Evolutionary conservation across 495 filamentous ascomycete species (phyloP).

Genomic region (Cryomyces minteri): DNA sequence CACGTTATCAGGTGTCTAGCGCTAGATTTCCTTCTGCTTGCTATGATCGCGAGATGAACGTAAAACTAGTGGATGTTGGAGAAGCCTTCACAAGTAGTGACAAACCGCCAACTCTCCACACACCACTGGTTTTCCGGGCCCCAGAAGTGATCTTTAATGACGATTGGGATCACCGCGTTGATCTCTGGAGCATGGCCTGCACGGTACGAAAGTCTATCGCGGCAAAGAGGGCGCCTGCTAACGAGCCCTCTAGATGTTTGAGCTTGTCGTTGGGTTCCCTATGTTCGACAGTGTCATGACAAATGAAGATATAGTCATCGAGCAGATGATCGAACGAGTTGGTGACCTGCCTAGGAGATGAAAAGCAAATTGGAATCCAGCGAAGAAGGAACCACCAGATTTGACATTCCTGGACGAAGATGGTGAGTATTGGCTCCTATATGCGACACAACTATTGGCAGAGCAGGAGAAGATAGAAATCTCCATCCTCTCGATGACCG

Average conservation of each 20-base stretch:
- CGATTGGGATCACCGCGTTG: slow-evolving; percentile 23
- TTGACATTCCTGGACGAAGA: too few species aligned
- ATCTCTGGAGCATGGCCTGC: slow-evolving; percentile 27
- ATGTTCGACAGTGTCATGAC: slow-evolving; percentile 21
- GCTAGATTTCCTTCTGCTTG: neutral
- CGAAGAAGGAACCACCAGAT: neutral
- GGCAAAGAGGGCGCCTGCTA: neutral
- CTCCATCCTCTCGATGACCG: too few species aligned
- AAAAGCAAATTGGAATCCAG: slow-evolving; percentile 10
- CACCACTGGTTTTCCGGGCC: slow-evolving; percentile 19
- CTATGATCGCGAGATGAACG: neutral
- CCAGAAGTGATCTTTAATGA: slow-evolving; percentile 27
- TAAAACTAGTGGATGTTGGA: slow-evolving; percentile 26
- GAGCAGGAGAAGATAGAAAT: neutral
- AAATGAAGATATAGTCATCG: slow-evolving; percentile 16
- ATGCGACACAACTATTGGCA: neutral
- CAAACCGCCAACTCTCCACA: slow-evolving; percentile 16
- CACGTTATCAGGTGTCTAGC: neutral
- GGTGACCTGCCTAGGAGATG: slow-evolving; percentile 20
- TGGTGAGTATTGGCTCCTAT: neutral
- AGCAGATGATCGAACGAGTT: slow-evolving; percentile 20
- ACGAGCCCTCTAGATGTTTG: slow-evolving; percentile 20
- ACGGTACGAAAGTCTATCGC: slow-evolving; percentile 13
- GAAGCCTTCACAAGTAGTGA: slow-evolving; percentile 20
- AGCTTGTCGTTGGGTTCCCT: slow-evolving; percentile 21